A percentile compares a stretch with the other conserved stretches of the same genome.
These are phyloP conservation scores for Cyberlindnera sargentensis DNA, from an alignment of 805 yeast species.

Conservation along the genomic window DNA sequence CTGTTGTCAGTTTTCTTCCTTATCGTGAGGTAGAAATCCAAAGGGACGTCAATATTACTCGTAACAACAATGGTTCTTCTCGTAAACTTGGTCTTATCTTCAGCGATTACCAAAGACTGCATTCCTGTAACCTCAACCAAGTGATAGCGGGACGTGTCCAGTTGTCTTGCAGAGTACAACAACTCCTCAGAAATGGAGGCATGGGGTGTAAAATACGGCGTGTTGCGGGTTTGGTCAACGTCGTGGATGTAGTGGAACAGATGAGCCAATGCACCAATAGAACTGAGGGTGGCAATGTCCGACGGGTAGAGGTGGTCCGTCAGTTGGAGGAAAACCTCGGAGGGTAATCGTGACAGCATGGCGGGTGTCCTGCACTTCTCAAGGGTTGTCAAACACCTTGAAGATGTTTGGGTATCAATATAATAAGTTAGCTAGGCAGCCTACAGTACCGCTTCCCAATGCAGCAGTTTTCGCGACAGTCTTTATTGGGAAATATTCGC, in stretches of 20 bases:
- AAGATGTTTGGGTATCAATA: too few relatives aligned
- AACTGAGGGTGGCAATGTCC: constrained; percentile 5
- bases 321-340: constrained; percentile 8
- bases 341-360: constrained; percentile 1
- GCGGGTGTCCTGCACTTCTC: too few relatives aligned
- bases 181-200: constrained; percentile 1
- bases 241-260: constrained; percentile 6
- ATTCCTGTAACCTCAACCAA: constrained; percentile 13
- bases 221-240: constrained; percentile 1
- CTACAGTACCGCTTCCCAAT: too few relatives aligned
- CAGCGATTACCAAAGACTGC: constrained; percentile 10
- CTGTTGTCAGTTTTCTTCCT: neutral
- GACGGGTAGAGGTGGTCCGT: constrained; percentile 11
- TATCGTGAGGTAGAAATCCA: constrained; percentile 2
- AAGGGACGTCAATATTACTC: constrained; percentile 6
- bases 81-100: constrained; percentile 8
- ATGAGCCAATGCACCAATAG: constrained; percentile 7
- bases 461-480: too few relatives aligned
- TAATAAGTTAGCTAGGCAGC: too few relatives aligned
- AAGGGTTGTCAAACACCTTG: too few relatives aligned
- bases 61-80: constrained; percentile 8
- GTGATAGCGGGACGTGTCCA: constrained; percentile 10
- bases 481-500: too few relatives aligned
- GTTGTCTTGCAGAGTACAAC: constrained; percentile 1
- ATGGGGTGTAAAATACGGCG: constrained; percentile 7